Base-by-base conservation (phyloP, 2,329 filamentous ascomycete genomes). In the Scedosporium aurantiacum region DNA sequence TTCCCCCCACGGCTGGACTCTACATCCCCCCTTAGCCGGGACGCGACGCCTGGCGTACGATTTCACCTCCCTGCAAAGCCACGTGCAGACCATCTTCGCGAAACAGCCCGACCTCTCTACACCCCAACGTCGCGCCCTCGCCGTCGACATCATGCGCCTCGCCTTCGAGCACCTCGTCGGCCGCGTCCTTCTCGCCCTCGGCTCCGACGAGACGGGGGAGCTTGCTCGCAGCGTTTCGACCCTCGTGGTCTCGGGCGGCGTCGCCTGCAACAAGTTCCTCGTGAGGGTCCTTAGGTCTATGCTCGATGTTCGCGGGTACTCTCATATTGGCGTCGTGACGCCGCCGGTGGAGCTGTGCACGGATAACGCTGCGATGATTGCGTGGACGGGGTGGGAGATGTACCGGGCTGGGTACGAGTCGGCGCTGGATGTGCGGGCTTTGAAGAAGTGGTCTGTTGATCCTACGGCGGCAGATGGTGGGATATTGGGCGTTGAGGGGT, bases 291-390 rank as follows among this genome's bases (percentile, higher is more conserved):
- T 85, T 60, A 74, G 78, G 40, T 63, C 70, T 5, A 76, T 78
- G 54, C 71, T 97, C 50, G 81, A 87, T 65, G 81, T 78, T n/a
- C 82, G 88, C 52, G 89, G 89, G 0, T 87, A 84, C 68, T 69
- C 70, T 0, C 67, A 83, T 65, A 71, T 95, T 28, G 67, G 79
- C 10, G 72, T 97, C 6, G 74, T 87, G 32, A 89, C 88, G 61
- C 93, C 94, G n/a, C 91, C 91, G 2, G 73, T 83, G 8, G 78
- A 79, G 50, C 79, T 93, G 60, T 97, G 94, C 70, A 97, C 91
- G 0, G 94, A 99, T 69, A 97, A 99, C 73, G 94, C 94, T 12
- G 90, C 91, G 57, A 99, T 99, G 94, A 92, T 97, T 70, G 93
- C 88, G 1, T 97, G 94, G 93, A 80, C 92, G 1, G 94, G 88